Evolutionary conservation across 306 rosid genomes (phyloP).

Genomic region (Rosa multiflora): DNA sequence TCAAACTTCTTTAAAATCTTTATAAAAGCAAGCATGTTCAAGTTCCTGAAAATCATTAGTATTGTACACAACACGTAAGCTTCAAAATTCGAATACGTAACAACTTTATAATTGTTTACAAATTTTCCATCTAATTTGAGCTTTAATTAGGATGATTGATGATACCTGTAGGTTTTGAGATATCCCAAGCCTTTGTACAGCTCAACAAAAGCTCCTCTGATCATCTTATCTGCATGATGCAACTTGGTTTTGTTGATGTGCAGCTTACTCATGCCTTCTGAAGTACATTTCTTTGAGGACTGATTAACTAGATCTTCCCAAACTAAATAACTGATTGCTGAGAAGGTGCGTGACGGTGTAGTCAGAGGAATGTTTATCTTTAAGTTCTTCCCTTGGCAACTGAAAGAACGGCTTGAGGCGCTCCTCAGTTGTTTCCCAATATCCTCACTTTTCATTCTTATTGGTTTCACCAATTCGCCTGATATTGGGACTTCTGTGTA

Average conservation of each 20-base stretch:
- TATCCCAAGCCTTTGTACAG: slow-evolving; percentile 90
- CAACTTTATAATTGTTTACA: background rate
- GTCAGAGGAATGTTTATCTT: slow-evolving; percentile 89
- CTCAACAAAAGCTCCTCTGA: slow-evolving; percentile 84
- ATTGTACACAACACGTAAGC: slow-evolving; percentile 29
- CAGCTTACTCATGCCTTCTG: slow-evolving; percentile 56
- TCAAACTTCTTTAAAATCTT: slow-evolving; percentile 97
- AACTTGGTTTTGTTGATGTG: slow-evolving; percentile 67
- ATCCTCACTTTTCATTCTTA: slow-evolving; percentile 49
- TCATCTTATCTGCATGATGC: slow-evolving; percentile 95
- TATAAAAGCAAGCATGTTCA: slow-evolving; percentile 88
- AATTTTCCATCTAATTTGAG: background rate
- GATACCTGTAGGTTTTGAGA: slow-evolving; percentile 84
- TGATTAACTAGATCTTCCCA: slow-evolving; percentile 77
- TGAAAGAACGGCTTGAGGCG: slow-evolving; percentile 56
- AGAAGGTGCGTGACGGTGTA: slow-evolving; percentile 82
- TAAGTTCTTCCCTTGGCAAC: slow-evolving; percentile 79
- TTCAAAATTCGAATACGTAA: slow-evolving; percentile 9
- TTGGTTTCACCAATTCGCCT: slow-evolving; percentile 46
- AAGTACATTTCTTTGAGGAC: slow-evolving; percentile 64
- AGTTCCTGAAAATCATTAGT: slow-evolving; percentile 59
- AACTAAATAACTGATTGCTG: slow-evolving; percentile 82
- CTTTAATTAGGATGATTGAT: background rate
- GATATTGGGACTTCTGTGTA: slow-evolving; percentile 40
- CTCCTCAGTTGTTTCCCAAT: slow-evolving; percentile 48